Evolutionary conservation across 371 early-diverging fungal genomes (phyloP).

Genomic region (Nematocida sp.): DNA sequence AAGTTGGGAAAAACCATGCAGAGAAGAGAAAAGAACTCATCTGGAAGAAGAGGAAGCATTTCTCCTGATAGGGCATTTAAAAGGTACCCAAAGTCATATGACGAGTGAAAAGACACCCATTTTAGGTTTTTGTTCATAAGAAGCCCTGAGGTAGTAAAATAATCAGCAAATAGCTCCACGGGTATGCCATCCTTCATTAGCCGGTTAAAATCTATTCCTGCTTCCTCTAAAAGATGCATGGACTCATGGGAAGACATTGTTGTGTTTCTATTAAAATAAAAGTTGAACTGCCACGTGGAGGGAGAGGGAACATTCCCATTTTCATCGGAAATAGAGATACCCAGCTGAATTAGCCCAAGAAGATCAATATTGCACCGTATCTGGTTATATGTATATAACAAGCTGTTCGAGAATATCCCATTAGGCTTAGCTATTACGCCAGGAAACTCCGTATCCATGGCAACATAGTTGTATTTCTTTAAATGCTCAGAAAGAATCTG

Average conservation of each 20-base stretch:
- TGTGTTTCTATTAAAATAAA: conserved; percentile 82
- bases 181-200: conserved; percentile 93
- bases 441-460: conserved; percentile 99
- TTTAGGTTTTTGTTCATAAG: conserved; percentile 82
- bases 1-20: conserved; percentile 86
- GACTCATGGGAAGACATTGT: conserved; percentile 99
- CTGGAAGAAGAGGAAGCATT: conserved; percentile 81
- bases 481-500: conserved; percentile 78
- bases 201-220: conserved; percentile 92
- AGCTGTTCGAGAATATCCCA: conserved; percentile 73
- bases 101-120: conserved; percentile 98
- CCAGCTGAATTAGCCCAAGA: conserved; percentile 93
- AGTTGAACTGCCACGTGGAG: conserved; percentile 99
- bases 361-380: conserved; percentile 94
- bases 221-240: conserved; percentile 85
- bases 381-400: conserved; percentile 75
- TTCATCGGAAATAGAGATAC: conserved; percentile 87
- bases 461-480: conserved; percentile 82
- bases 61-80: conserved; percentile 85
- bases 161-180: conserved; percentile 87
- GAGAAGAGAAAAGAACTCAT: conserved; percentile 85
- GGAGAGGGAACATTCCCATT: conserved; percentile 78
- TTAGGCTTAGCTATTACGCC: conserved; percentile 97
- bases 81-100: conserved; percentile 96
- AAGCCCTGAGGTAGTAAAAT: conserved; percentile 89